Evolutionary conservation across 2,329 filamentous ascomycete species (phyloP), one percentile per base, ranked within the genome.

Genomic region (Paecilomyces niveus): DNA sequence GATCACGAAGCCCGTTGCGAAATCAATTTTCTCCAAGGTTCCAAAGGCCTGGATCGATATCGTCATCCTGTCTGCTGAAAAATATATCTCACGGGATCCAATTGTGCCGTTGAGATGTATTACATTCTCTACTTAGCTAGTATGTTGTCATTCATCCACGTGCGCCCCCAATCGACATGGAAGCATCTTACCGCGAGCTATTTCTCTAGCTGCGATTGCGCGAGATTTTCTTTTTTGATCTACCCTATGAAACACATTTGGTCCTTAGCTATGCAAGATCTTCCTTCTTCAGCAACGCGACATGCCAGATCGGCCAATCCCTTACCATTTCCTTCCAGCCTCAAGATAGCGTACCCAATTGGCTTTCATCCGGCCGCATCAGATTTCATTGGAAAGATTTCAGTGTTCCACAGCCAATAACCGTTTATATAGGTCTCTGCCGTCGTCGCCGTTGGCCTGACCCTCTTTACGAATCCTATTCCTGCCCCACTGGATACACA

Each of bases 361-460:
- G 21, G 26, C 15, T 24, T 26, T 24, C 18, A 52, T 15, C 29
- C 50, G 10, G 21, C 50, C 18, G 21, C 29, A 55, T 21, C 54
- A 49, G 31, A 45, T n/a, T 2, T 21, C 6, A 18, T n/a, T n/a
- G 15, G n/a, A 21, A 45, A 39, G 24, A 8, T 7, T 29, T 49
- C 24, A 10, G 31, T 29, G 24, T 39, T 55, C n/a, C 33, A 55
- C 60, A 61, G 71, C 74, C 77, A 76, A 78, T 71, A 68, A 73
- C 71, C 69, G 62, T 58, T 67, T 63, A 60, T 56, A 60, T 73
- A 97, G 93, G 92, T 78, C 88, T 97, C 70, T 97, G 93, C 83
- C 89, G 90, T 74, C 91, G 93, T 68, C 91, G 93, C 75, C 90
- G 91, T 76, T 97, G 93, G 93, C 87, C 86, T 66, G 90, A 96